Evolutionary conservation across 805 yeast species (phyloP).

Genomic region (Hanseniaspora lindneri): DNA sequence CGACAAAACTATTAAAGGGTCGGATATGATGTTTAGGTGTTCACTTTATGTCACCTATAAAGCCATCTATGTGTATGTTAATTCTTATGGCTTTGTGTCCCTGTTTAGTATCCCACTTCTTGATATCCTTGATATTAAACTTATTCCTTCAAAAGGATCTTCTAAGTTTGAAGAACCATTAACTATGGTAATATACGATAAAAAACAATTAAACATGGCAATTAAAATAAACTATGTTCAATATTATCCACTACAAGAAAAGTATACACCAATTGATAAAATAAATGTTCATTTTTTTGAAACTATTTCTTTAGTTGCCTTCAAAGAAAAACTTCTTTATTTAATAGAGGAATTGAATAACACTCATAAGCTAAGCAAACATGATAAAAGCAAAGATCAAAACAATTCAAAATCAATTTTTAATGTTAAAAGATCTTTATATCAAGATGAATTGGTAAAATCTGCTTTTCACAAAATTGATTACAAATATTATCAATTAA

Average conservation of each 20-base stretch:
- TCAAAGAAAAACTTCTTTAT: slow-evolving; percentile 8
- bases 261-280: neutral
- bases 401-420: neutral
- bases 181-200: slow-evolving; percentile 11
- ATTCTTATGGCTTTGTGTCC: slow-evolving; percentile 9
- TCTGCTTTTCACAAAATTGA: slow-evolving; percentile 6
- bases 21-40: neutral
- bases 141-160: neutral
- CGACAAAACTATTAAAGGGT: neutral
- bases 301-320: neutral
- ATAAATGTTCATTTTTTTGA: neutral
- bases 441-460: neutral
- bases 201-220: slow-evolving; percentile 1
- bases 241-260: neutral
- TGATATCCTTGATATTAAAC: slow-evolving; percentile 8
- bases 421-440: slow-evolving; percentile 1
- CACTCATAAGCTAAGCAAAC: neutral
- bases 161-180: slow-evolving; percentile 1
- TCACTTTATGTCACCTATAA: slow-evolving; percentile 4
- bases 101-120: neutral
- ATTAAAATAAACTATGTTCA: slow-evolving; percentile 6
- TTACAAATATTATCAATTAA: neutral
- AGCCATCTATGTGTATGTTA: slow-evolving; percentile 4
- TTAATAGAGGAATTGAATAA: neutral
- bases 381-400: neutral